Evolutionary conservation across 257 asterid genomes (phyloP).

Genomic region (Salvia miltiorrhiza): DNA sequence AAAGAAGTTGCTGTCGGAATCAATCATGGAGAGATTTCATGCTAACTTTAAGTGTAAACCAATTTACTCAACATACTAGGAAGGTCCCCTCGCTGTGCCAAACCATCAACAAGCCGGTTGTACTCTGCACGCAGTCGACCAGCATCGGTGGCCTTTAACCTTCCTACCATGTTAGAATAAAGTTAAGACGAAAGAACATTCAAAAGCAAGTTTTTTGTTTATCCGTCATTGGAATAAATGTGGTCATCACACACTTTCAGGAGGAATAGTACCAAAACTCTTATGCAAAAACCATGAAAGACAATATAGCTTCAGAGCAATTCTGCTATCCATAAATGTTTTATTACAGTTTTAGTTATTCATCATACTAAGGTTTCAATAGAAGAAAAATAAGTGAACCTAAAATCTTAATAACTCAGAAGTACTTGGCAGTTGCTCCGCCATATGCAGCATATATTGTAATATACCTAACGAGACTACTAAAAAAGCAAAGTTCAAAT

Average conservation of each 20-base stretch:
- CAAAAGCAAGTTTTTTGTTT: not conserved
- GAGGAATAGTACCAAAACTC: slow-evolving; percentile 2
- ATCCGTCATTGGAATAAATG: not conserved
- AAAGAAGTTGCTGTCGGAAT: slow-evolving; percentile 16
- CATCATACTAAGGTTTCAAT: not conserved
- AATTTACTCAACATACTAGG: slow-evolving; percentile 53
- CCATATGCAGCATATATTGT: not conserved
- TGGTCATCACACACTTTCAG: not conserved
- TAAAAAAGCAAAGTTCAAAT: not conserved
- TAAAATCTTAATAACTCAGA: not conserved
- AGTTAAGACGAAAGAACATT: slow-evolving; percentile 30
- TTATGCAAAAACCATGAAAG: slow-evolving; percentile 10
- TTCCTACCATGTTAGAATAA: slow-evolving; percentile 78
- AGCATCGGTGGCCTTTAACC: slow-evolving; percentile 99
- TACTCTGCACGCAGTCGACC: slow-evolving; percentile 96
- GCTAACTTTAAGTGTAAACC: slow-evolving; percentile 4
- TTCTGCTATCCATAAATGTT: not conserved
- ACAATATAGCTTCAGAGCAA: not conserved
- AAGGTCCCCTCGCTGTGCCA: slow-evolving; percentile 87
- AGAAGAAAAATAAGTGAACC: not conserved
- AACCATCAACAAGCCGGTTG: slow-evolving; percentile 91
- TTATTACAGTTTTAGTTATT: too few relatives aligned
- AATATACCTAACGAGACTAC: not conserved
- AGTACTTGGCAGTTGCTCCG: not conserved
- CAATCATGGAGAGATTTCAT: slow-evolving; percentile 11